These are phyloP conservation scores for Benincasa hispida DNA, from an alignment of 306 rosid genomes.

Conservation along the genomic window DNA sequence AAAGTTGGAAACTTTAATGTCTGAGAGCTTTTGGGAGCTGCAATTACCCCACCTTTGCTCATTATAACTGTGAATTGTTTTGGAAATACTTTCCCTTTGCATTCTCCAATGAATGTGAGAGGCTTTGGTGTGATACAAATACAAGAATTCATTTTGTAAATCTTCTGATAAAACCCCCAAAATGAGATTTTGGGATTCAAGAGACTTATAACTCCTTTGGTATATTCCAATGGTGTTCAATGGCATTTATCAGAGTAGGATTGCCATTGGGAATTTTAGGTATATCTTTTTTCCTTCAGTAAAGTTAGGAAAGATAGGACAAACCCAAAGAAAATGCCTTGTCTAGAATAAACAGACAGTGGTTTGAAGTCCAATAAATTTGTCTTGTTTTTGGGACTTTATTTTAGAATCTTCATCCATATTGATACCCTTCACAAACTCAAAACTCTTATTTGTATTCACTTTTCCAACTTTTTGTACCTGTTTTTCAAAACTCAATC, in stretches of 20 bases:
- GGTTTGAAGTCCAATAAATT: not conserved
- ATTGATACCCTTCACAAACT: not conserved
- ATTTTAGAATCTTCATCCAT: not conserved
- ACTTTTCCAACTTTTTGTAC: not conserved
- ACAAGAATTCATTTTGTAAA: slow-evolving; percentile 31
- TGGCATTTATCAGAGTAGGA: not conserved
- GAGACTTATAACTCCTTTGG: not conserved
- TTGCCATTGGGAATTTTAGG: not conserved
- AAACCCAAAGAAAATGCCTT: not conserved
- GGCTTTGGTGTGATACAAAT: slow-evolving; percentile 27
- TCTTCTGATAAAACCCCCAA: not conserved
- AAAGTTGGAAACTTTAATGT: slow-evolving; percentile 17
- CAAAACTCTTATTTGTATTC: not conserved
- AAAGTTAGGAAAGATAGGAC: not conserved
- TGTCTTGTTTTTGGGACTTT: not conserved
- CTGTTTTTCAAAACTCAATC: not conserved
- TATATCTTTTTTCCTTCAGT: not conserved
- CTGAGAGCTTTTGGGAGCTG: slow-evolving; percentile 27
- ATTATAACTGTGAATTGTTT: slow-evolving; percentile 6
- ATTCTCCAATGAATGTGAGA: slow-evolving; percentile 5
- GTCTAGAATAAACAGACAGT: not conserved
- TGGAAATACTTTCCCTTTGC: slow-evolving; percentile 10
- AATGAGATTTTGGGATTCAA: not conserved
- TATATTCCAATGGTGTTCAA: not conserved
- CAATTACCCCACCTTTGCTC: slow-evolving; percentile 25